Percentiles rank a stretch among this genome's conserved stretches.
phyloP scores from a whole-genome alignment of 805 yeast species.

The Barnettozyma californica region DNA sequence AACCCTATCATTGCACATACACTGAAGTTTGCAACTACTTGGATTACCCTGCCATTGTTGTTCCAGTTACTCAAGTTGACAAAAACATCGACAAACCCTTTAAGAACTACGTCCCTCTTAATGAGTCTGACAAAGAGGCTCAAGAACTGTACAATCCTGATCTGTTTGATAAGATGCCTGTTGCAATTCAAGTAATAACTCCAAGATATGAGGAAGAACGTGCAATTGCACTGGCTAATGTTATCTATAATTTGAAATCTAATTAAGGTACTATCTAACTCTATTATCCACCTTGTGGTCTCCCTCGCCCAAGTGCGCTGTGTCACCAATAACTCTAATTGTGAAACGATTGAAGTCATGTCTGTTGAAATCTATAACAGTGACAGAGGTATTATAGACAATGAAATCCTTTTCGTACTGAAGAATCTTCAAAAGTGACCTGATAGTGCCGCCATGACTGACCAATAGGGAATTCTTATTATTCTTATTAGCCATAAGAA shows the following conservation, averaged over 20 bases:
- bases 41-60: constrained; percentile 36
- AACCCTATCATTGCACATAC: constrained; percentile 35
- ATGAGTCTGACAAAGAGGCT: constrained; percentile 27
- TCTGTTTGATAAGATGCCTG: constrained; percentile 46
- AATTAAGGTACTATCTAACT: constrained; percentile 17
- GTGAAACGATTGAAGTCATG: constrained; percentile 32
- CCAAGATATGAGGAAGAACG: constrained; percentile 53
- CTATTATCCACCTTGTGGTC: constrained; percentile 47
- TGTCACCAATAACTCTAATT: constrained; percentile 56
- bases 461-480: constrained; percentile 53
- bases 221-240: constrained; percentile 13
- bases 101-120: constrained; percentile 19
- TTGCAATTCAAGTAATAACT: constrained; percentile 50
- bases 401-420: constrained; percentile 41
- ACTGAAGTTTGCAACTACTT: constrained; percentile 37
- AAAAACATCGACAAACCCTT: constrained; percentile 27
- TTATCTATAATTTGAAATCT: constrained; percentile 1
- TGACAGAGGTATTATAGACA: constrained; percentile 73
- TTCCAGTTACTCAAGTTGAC: constrained; percentile 40
- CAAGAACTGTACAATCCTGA: constrained; percentile 42
- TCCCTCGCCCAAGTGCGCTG: constrained; percentile 58
- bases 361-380: constrained; percentile 54
- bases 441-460: constrained; percentile 80
- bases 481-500: constrained; percentile 31
- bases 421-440: constrained; percentile 50